Evolutionary conservation across 2,329 filamentous ascomycete species (phyloP), one percentile per base, ranked within the genome.

Genomic region (Monosporascus sp.): DNA sequence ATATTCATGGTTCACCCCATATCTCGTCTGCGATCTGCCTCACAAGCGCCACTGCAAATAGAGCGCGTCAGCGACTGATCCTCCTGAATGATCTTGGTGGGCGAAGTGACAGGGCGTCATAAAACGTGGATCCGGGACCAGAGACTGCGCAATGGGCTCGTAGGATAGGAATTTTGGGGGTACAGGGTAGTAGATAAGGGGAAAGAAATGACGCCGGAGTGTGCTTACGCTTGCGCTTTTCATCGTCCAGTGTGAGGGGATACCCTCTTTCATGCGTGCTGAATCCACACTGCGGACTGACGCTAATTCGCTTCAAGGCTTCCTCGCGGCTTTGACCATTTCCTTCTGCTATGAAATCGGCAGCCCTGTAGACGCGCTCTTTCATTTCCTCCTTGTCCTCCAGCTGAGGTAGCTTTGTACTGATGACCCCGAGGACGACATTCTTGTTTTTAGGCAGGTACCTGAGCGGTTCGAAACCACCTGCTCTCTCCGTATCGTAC

Each of bases 231-330:
- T 91, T 92, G 68, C 80, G 82, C 71, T 82, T 82, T 84, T 91
- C 86, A 56, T 88, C 86, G 46, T 88, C 81, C 57, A 82, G 74
- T 22, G 77, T 80, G 51, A 92, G 74, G 15, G 82, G 79, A 65
- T 92, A 90, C 0, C 88, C 88, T 62, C 80, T 83, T 60, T 86
- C 83, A 66, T 92, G 88, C 37, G 84, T 89, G 37, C 86, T 88
- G 68, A 88, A 88, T 6, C 85, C 85, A 65, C 85, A 89, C 72
- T 90, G 86, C 0, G 87, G 86, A 64, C 83, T 87, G 18, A 89
- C 79, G 51, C 79, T 78, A 47, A 91, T 72, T 60, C 85, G 81
- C 69, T 86, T 79, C 14, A 92, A 73, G 0, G 86, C 86, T 67
- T 90, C 81, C 66, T 89, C 80, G 46, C 76, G 74, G 2, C 74